phyloP scores from a whole-genome alignment of 2,329 filamentous ascomycete genomes.

The Colletotrichum paranaense region DNA sequence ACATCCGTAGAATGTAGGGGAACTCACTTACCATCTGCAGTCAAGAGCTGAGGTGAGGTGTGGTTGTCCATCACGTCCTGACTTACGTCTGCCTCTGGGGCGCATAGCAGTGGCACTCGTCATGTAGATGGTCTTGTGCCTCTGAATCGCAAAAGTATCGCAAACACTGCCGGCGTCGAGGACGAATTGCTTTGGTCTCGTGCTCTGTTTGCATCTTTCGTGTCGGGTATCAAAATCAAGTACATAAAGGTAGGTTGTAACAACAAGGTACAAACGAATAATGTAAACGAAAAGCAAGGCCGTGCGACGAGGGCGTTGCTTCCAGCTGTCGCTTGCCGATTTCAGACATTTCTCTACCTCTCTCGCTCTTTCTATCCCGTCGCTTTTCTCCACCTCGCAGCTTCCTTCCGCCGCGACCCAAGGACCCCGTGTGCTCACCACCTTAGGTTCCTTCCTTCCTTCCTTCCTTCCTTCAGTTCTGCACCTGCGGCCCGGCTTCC shows the following conservation, averaged over 20 bases:
- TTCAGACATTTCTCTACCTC: background rate
- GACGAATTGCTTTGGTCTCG: background rate
- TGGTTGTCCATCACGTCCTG: background rate
- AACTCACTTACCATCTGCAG: background rate
- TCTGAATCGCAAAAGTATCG: background rate
- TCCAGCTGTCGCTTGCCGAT: background rate
- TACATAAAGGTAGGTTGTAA: too few relatives aligned
- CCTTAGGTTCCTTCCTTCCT: background rate
- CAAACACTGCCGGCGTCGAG: background rate
- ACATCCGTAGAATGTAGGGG: too few relatives aligned
- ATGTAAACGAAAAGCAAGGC: background rate
- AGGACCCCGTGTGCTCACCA: background rate
- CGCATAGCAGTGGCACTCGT: conserved; percentile 9
- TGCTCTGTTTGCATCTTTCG: background rate
- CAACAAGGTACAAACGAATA: too few relatives aligned
- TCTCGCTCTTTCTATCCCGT: background rate
- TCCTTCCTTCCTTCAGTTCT: background rate
- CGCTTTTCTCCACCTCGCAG: background rate
- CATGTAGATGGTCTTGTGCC: background rate
- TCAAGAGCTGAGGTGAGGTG: background rate
- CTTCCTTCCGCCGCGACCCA: background rate
- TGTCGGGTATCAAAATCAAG: too few relatives aligned
- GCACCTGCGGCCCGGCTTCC: background rate
- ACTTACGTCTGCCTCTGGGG: background rate
- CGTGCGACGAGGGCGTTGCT: background rate